Evolutionary conservation across 1,139 yeast genomes (phyloP).

Genomic region (Candida pseudocylindracea): DNA sequence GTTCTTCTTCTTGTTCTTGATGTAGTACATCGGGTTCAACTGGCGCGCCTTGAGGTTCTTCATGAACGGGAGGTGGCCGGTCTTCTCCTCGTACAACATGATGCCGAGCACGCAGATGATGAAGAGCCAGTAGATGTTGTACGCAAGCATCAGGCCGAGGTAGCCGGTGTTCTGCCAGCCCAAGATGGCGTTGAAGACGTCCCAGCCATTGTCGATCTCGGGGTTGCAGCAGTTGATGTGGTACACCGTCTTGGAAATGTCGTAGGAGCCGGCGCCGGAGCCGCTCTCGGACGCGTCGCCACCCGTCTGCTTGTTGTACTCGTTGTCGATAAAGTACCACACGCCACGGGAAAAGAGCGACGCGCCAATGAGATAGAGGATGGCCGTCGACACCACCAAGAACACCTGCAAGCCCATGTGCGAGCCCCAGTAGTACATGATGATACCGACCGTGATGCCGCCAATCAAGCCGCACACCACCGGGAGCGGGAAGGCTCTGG

Average conservation of each 20-base stretch:
- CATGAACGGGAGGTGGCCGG: constrained; percentile 36
- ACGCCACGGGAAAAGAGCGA: constrained; percentile 80
- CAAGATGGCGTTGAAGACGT: constrained; percentile 64
- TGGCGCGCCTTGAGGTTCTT: constrained; percentile 27
- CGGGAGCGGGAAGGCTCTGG: constrained; percentile 68
- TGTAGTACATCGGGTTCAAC: constrained; percentile 51
- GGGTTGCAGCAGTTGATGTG: constrained; percentile 93
- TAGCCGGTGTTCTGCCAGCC: constrained; percentile 94
- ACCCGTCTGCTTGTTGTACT: constrained; percentile 43
- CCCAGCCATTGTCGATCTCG: constrained; percentile 78
- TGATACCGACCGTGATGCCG: constrained; percentile 45
- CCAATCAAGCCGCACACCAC: constrained; percentile 55
- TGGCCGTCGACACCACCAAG: constrained; percentile 59
- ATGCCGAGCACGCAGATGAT: constrained; percentile 29
- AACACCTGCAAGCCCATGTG: constrained; percentile 59
- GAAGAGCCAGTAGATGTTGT: constrained; percentile 64
- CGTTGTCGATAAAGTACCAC: constrained; percentile 61
- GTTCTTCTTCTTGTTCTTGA: constrained; percentile 48
- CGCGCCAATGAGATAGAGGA: constrained; percentile 68
- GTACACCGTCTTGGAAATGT: constrained; percentile 58
- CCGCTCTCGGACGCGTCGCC: constrained; percentile 84
- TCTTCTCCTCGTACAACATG: constrained; percentile 53
- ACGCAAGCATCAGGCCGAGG: constrained; percentile 65
- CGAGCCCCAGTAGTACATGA: constrained; percentile 59
- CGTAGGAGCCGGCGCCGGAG: constrained; percentile 82